Percentiles rank a stretch among this genome's conserved stretches.
These are phyloP conservation scores for Detonula confervacea DNA, from an alignment of 352 stramenopile genomes.

Conservation along the genomic window DNA sequence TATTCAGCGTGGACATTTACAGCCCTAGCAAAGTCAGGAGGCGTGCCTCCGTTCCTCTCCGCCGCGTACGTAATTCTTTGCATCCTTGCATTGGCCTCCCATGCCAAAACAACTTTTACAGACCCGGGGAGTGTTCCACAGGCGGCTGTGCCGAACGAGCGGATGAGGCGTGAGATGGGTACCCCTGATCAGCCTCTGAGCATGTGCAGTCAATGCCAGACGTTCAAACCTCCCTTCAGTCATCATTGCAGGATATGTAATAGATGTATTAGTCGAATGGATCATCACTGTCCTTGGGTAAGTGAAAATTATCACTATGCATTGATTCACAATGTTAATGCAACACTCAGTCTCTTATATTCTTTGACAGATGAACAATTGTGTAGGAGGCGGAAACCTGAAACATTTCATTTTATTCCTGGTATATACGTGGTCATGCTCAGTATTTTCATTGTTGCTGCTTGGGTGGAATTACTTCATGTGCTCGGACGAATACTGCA, in stretches of 20 bases:
- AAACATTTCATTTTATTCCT: constrained; percentile 88
- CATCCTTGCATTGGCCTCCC: constrained; percentile 67
- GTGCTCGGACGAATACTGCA: constrained; percentile 69
- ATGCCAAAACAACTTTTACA: constrained; percentile 82
- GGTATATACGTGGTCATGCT: constrained; percentile 82
- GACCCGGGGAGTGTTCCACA: constrained; percentile 77
- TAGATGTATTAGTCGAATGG: constrained; percentile 86
- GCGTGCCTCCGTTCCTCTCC: constrained; percentile 45
- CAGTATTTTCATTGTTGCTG: constrained; percentile 73
- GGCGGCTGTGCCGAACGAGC: constrained; percentile 67
- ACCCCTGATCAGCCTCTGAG: constrained; percentile 54
- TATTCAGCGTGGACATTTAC: constrained; percentile 62
- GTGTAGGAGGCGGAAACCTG: constrained; percentile 83
- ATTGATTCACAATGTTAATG: not conserved
- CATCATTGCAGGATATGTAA: constrained; percentile 89
- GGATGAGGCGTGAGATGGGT: constrained; percentile 49
- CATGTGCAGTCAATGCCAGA: constrained; percentile 86
- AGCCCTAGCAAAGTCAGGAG: constrained; percentile 41
- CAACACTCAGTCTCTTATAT: not conserved
- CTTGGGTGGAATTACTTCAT: constrained; percentile 84
- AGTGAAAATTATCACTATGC: constrained; percentile 9
- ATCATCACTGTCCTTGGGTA: constrained; percentile 84
- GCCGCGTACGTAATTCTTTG: constrained; percentile 46
- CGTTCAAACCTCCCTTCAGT: constrained; percentile 85
- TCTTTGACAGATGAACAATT: constrained; percentile 85